These are phyloP conservation scores for Boletus barrowsii DNA, from an alignment of 768 basidiomycete species.

Conservation along the genomic window DNA sequence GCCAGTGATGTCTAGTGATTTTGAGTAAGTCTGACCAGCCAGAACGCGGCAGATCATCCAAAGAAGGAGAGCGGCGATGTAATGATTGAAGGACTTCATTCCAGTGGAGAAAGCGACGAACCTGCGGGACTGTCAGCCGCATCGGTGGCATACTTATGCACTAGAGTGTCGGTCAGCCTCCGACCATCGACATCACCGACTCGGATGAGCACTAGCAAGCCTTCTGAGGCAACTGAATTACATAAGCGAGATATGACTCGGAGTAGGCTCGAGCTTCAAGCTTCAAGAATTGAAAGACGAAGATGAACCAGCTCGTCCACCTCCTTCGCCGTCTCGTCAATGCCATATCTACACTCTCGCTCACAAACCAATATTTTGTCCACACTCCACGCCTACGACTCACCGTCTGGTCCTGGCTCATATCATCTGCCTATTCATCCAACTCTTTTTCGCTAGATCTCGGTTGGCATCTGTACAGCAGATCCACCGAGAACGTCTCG, in stretches of 20 bases:
- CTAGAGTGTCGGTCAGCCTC: constrained; percentile 2
- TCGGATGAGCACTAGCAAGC: too few species aligned
- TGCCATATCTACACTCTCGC: constrained; percentile 64
- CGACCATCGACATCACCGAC: background rate
- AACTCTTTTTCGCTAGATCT: background rate
- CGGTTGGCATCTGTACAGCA: background rate
- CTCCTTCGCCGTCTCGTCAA: constrained; percentile 66
- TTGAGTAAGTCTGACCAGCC: constrained; percentile 7
- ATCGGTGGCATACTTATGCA: too few species aligned
- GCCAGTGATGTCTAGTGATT: constrained; percentile 44
- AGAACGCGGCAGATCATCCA: background rate
- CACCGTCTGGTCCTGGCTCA: constrained; percentile 15
- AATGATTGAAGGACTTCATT: constrained; percentile 7
- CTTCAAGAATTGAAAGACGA: background rate
- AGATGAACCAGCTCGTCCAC: constrained; percentile 47
- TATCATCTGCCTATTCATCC: constrained; percentile 10
- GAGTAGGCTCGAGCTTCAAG: background rate
- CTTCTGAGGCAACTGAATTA: too few species aligned
- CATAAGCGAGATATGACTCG: constrained; percentile 11
- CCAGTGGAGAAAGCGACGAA: background rate
- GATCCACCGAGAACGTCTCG: background rate
- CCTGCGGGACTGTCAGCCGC: background rate
- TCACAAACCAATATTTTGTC: constrained; percentile 48
- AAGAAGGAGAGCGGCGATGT: background rate
- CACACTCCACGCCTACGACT: background rate